A percentile compares a stretch with the other conserved stretches of the same genome.
phyloP scores from a whole-genome alignment of 805 yeast genomes.

The Saturnispora gosingensis region DNA sequence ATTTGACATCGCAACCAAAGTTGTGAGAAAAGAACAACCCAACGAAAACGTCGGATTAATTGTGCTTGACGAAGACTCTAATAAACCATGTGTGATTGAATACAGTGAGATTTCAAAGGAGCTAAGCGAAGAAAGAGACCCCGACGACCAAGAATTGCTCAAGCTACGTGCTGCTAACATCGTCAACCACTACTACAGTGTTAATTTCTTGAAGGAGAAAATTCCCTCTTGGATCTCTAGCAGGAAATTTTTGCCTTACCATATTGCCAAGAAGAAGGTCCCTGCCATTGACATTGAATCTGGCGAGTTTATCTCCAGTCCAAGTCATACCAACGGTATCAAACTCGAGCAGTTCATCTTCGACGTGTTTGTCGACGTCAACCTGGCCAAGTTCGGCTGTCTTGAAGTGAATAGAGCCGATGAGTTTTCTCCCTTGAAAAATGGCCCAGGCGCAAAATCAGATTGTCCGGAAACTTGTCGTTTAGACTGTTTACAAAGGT shows the following conservation, averaged over 20 bases:
- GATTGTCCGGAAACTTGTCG: constrained; percentile 85
- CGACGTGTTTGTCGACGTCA: constrained; percentile 83
- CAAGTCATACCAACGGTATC: constrained; percentile 79
- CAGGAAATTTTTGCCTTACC: constrained; percentile 73
- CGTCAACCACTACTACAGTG: constrained; percentile 91
- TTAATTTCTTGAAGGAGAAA: constrained; percentile 51
- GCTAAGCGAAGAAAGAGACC: constrained; percentile 52
- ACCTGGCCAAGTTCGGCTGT: constrained; percentile 69
- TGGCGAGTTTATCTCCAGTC: constrained; percentile 41
- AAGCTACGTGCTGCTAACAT: constrained; percentile 90
- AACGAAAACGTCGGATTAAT: constrained; percentile 86
- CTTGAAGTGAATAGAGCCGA: constrained; percentile 78
- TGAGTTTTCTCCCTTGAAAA: constrained; percentile 92
- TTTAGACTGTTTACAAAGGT: constrained; percentile 50
- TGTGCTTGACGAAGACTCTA: constrained; percentile 49
- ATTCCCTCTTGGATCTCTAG: constrained; percentile 65
- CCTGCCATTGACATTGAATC: constrained; percentile 35
- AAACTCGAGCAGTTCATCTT: constrained; percentile 95
- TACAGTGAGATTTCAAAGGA: constrained; percentile 81
- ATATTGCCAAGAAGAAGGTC: constrained; percentile 87
- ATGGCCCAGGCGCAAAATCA: constrained; percentile 71
- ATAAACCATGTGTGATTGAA: constrained; percentile 84
- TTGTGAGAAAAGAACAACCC: constrained; percentile 86
- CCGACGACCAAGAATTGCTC: constrained; percentile 36
- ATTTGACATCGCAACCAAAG: constrained; percentile 82